Conservation (phyloP, 768 basidiomycete genomes). For the Asterophora parasitica region DNA sequence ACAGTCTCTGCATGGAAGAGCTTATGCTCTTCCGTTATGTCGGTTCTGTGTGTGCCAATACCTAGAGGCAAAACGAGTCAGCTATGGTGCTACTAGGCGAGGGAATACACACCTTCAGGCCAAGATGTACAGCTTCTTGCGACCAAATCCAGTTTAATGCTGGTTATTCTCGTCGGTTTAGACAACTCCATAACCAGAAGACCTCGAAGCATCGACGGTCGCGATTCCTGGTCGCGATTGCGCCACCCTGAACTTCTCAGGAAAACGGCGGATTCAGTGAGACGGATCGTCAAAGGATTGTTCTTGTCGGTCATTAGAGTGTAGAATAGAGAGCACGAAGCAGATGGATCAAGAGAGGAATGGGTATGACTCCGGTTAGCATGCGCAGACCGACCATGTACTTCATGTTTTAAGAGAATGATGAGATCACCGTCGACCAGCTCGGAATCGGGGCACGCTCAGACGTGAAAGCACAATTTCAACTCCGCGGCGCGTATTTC, state of each 20-base stretch:
- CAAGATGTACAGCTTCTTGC: conserved; percentile 72
- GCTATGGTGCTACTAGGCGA: not conserved
- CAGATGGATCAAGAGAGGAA: not conserved
- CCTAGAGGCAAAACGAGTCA: conserved; percentile 23
- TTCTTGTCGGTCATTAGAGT: conserved; percentile 23
- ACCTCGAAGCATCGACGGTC: conserved; percentile 58
- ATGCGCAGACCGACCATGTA: not conserved
- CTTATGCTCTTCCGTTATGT: conserved; percentile 73
- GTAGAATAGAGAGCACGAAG: too few species aligned
- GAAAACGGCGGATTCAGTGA: conserved; percentile 74
- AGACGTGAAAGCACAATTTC: too few species aligned
- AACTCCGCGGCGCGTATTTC: too few species aligned
- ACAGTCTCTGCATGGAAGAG: conserved; percentile 67
- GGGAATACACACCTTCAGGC: conserved; percentile 67
- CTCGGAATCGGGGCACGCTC: not conserved
- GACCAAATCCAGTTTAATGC: conserved; percentile 75
- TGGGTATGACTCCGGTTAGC: not conserved
- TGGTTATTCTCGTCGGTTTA: conserved; percentile 82
- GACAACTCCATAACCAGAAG: conserved; percentile 49
- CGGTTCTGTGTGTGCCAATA: conserved; percentile 68
- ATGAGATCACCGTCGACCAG: too few species aligned
- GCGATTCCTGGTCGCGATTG: conserved; percentile 22
- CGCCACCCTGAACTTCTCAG: conserved; percentile 46
- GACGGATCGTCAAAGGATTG: conserved; percentile 48
- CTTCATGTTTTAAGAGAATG: not conserved